A percentile compares a stretch with the other conserved stretches of the same genome.
Conservation (phyloP, 1,139 yeast genomes). For the Spathaspora jeffriesii region DNA sequence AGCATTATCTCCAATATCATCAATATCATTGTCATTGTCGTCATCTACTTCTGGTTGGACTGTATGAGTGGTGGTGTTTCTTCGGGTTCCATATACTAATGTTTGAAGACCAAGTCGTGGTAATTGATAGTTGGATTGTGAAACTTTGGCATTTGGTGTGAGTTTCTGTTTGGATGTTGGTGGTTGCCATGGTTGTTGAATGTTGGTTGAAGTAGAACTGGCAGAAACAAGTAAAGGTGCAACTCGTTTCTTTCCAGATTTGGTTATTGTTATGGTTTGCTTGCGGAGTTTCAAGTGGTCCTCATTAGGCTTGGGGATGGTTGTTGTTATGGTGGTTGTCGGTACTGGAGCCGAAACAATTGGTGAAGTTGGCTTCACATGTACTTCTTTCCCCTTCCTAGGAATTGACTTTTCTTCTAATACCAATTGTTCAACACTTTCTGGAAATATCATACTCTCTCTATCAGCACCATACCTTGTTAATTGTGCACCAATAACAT, state of each 20-base stretch:
- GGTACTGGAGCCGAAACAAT: neutral
- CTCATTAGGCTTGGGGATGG: neutral
- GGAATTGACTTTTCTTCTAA: constrained; percentile 53
- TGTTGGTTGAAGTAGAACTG: constrained; percentile 26
- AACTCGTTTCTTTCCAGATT: constrained; percentile 84
- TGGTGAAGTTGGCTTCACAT: constrained; percentile 6
- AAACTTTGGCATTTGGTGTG: constrained; percentile 27
- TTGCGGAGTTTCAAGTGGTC: constrained; percentile 12
- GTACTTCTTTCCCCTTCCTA: constrained; percentile 3
- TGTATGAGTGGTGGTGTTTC: constrained; percentile 9
- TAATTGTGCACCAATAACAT: constrained; percentile 62
- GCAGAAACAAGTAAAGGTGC: constrained; percentile 78
- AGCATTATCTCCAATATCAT: constrained; percentile 33
- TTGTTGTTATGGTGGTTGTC: neutral
- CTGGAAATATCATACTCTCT: constrained; percentile 83
- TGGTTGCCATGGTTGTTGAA: constrained; percentile 6
- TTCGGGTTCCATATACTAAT: constrained; percentile 45
- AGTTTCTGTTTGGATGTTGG: constrained; percentile 8
- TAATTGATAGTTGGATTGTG: constrained; percentile 40
- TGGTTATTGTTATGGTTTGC: constrained; percentile 52
- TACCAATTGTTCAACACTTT: constrained; percentile 74
- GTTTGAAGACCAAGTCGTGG: constrained; percentile 52
- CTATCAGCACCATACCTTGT: constrained; percentile 88
- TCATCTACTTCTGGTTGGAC: constrained; percentile 12
- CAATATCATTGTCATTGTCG: constrained; percentile 43